Evolutionary conservation across 257 asterid species (phyloP), one percentile per base, ranked within the genome.

Genomic region (Euphrasia confusa): DNA sequence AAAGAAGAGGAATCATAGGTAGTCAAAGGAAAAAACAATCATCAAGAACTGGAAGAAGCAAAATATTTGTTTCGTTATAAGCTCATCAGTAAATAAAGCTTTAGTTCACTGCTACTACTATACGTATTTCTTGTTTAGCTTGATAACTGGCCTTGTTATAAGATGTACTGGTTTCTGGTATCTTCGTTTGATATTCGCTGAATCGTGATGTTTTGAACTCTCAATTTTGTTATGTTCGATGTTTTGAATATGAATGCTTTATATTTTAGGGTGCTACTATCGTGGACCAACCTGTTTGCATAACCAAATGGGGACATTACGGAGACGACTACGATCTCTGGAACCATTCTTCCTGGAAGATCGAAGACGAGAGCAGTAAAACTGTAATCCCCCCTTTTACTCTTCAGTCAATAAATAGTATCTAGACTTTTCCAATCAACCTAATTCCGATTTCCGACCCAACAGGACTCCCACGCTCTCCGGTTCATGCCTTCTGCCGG

Each of bases 211-310:
- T 45, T 4, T 45, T 45, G n/a, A n/a, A 10, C 15, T 45, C 52
- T 10, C 1, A 12, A 10, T 10, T 0, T 7, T 7, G 10, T 35
- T 35, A 9, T 35, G 40, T 35, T 35, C 2, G 10, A 7, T 35
- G 2, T 0, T 35, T 35, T 69, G 50, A 14, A 64, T 67, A 12
- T 37, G 27, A 35, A 64, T 75, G 58, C 60, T 55, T 21, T 21
- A 21, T 30, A 54, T 60, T 57, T 66, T 49, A 93, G 99, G 99
- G 97, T 70, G 89, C 95, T 54, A 78, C 93, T 57, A 83, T 93
- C 48, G 75, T 85, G 74, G 97, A 89, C 72, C 99, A 87, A 70
- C 91, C 88, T 32, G 96, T 92, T 61, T 83, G 88, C 89, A 84
- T 92, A 81, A 61, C 94, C 63, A 84, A 82, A 52, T 89, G 99